These are phyloP conservation scores for Lasiosphaeria hispida DNA, from an alignment of 495 filamentous ascomycete species.

Conservation along the genomic window DNA sequence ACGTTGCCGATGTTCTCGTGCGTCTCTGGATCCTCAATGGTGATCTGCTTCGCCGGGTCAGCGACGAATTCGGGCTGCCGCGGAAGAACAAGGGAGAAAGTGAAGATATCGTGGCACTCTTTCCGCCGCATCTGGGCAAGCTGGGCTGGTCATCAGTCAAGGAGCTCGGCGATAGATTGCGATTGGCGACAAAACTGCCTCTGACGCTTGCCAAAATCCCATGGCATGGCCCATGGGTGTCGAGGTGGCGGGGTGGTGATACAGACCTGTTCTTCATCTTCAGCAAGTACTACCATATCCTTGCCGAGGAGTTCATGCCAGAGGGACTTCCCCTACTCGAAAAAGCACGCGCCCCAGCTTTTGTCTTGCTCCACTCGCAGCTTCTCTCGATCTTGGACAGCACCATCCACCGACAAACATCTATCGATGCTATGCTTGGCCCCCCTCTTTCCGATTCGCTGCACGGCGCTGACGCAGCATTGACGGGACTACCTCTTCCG, in stretches of 20 bases:
- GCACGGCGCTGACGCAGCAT: slow-evolving; percentile 66
- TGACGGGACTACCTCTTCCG: slow-evolving; percentile 53
- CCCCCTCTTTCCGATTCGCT: slow-evolving; percentile 76
- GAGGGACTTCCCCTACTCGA: slow-evolving; percentile 55
- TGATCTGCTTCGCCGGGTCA: slow-evolving; percentile 64
- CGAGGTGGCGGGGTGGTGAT: slow-evolving; percentile 84
- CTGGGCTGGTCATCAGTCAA: slow-evolving; percentile 70
- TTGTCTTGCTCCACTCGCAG: slow-evolving; percentile 83
- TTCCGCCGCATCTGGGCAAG: slow-evolving; percentile 68
- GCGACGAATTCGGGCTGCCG: slow-evolving; percentile 60
- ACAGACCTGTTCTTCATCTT: slow-evolving; percentile 95
- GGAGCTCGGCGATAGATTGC: slow-evolving; percentile 61
- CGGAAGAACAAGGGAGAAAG: slow-evolving; percentile 44
- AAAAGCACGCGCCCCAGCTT: slow-evolving; percentile 72
- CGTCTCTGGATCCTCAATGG: slow-evolving; percentile 74
- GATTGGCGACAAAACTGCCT: slow-evolving; percentile 64
- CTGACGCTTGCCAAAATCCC: slow-evolving; percentile 67
- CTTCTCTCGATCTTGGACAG: slow-evolving; percentile 77
- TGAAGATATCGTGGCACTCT: slow-evolving; percentile 64
- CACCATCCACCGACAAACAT: slow-evolving; percentile 72
- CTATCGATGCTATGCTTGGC: slow-evolving; percentile 50
- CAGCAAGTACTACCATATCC: slow-evolving; percentile 82
- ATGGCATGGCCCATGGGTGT: slow-evolving; percentile 85
- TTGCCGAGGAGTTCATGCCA: slow-evolving; percentile 78
- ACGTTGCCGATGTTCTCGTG: slow-evolving; percentile 81